Conservation (phyloP, 495 filamentous ascomycete species). For the Beverwykella pulmonaria region DNA sequence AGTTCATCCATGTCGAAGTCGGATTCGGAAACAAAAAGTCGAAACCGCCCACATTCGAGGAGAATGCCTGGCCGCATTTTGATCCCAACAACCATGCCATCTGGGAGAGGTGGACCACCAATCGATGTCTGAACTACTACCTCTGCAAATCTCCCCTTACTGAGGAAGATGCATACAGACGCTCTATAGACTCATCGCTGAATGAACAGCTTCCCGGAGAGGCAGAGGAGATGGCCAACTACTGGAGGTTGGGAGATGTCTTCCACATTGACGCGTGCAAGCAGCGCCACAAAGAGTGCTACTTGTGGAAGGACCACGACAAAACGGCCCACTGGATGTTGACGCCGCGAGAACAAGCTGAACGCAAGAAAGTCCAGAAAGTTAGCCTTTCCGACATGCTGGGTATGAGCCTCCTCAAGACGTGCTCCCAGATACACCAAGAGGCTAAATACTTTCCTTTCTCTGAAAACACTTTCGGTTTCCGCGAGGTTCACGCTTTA, state of each 20-base stretch:
- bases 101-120: not conserved
- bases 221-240: not conserved
- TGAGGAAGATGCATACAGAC: slow-evolving; percentile 23
- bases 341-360: not conserved
- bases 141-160: slow-evolving; percentile 2
- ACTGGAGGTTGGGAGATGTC: slow-evolving; percentile 20
- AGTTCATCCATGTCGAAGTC: slow-evolving; percentile 21
- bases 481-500: not conserved
- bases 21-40: not conserved
- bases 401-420: slow-evolving; percentile 7
- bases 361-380: not conserved
- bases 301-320: not conserved
- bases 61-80: not conserved
- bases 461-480: slow-evolving; percentile 7
- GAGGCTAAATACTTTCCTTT: slow-evolving; percentile 18
- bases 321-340: slow-evolving; percentile 2
- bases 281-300: slow-evolving; percentile 15
- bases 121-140: slow-evolving; percentile 9
- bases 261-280: slow-evolving; percentile 26
- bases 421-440: slow-evolving; percentile 17
- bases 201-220: slow-evolving; percentile 13
- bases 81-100: not conserved
- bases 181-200: slow-evolving; percentile 11
- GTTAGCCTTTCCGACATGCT: not conserved
- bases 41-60: not conserved